A percentile compares a stretch with the other conserved stretches of the same genome.
Evolutionary conservation across 2,329 filamentous ascomycete genomes (phyloP).

Genomic region (Alternaria panax): DNA sequence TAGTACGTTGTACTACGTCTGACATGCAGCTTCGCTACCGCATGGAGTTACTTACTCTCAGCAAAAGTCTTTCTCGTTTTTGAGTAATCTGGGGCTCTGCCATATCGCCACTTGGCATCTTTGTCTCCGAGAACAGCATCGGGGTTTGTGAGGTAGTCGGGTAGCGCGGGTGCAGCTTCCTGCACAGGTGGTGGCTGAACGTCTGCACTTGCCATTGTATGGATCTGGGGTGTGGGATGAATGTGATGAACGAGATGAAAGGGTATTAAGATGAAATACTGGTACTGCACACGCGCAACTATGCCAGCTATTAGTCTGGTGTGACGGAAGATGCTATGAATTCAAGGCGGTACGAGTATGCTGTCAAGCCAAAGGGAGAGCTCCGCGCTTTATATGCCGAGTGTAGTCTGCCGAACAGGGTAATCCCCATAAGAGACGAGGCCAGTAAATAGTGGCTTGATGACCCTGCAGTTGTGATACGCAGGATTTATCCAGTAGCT

Average conservation of each 20-base stretch:
- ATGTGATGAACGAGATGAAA: background rate
- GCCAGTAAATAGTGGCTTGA: slow-evolving; percentile 11
- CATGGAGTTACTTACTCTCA: slow-evolving; percentile 58
- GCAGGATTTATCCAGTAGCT: slow-evolving; percentile 12
- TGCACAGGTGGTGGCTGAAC: slow-evolving; percentile 34
- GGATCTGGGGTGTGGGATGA: background rate
- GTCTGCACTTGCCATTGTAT: slow-evolving; percentile 39
- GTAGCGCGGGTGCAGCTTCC: slow-evolving; percentile 51
- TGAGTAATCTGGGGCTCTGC: slow-evolving; percentile 67
- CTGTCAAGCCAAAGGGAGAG: background rate
- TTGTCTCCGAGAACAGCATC: slow-evolving; percentile 65
- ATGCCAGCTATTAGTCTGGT: background rate
- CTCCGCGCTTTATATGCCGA: slow-evolving; percentile 18
- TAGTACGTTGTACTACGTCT: background rate
- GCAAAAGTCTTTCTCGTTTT: slow-evolving; percentile 67
- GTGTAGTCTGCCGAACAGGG: background rate
- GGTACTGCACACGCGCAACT: background rate
- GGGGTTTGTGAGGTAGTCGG: slow-evolving; percentile 66
- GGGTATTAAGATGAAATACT: background rate
- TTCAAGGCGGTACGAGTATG: background rate
- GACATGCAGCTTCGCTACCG: background rate
- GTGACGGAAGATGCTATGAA: background rate
- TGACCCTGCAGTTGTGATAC: slow-evolving; percentile 18
- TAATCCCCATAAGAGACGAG: background rate
- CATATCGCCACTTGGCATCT: slow-evolving; percentile 66